Conservation (phyloP, 2,329 filamentous ascomycete species). For the Macrophomina phaseolina region DNA sequence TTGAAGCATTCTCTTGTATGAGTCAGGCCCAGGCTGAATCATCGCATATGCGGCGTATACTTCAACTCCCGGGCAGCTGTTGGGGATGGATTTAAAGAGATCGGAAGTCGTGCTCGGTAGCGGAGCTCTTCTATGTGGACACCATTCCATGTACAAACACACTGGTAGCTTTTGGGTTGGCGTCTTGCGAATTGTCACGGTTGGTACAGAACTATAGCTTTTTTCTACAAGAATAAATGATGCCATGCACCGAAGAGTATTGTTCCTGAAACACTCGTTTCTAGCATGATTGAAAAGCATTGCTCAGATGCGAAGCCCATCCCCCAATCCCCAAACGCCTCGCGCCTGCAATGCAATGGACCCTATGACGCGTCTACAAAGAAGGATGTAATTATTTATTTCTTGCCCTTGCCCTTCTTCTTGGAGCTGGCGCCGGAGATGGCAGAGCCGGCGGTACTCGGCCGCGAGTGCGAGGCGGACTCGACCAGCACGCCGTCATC, state of each 20-base stretch:
- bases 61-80: too few relatives aligned
- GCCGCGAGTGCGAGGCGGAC: conserved; percentile 38
- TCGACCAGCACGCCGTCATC: conserved; percentile 83
- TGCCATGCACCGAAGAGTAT: conserved; percentile 7
- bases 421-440: conserved; percentile 31
- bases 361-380: conserved; percentile 31
- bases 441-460: conserved; percentile 16
- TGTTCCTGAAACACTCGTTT: background rate
- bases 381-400: conserved; percentile 49
- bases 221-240: conserved; percentile 22
- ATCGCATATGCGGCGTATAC: too few relatives aligned
- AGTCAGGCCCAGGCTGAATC: too few relatives aligned
- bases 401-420: conserved; percentile 71
- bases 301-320: conserved; percentile 11
- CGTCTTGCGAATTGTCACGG: conserved; percentile 21
- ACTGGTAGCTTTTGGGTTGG: conserved; percentile 17
- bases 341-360: conserved; percentile 22
- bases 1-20: background rate
- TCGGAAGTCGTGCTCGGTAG: background rate
- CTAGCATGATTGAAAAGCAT: background rate
- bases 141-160: conserved; percentile 26
- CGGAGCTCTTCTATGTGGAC: conserved; percentile 3
- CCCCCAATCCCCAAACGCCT: conserved; percentile 21
- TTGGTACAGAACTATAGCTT: conserved; percentile 19
- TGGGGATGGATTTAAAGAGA: background rate